Evolutionary conservation across 192 early-diverging fungal species (phyloP), one percentile per base, ranked within the genome.

Genomic region (Gamsiella multidivaricata): DNA sequence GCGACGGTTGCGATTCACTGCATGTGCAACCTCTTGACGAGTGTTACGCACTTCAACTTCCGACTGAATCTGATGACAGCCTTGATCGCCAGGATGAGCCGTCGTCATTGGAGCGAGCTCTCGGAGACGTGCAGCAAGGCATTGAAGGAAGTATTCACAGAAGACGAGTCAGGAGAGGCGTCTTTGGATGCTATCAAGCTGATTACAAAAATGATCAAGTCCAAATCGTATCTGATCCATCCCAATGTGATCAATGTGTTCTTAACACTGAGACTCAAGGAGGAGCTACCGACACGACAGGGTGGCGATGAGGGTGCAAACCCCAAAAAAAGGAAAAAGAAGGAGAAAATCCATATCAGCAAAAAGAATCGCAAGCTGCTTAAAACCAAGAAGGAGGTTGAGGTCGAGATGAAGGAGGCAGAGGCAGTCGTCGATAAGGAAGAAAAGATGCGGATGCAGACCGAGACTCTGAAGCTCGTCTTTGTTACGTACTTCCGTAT

Each of bases 401-500:
- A 91, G 71, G 85, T 84, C 39, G 93, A 95, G 62, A 69, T 98
- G 83, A 91, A 91, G 81, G 97, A 96, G 64, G 95, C 95, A 2
- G 95, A 98, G 79, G 96, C 94, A 0, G 89, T 90, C 20, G 91
- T 94, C 22, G 89, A 92, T 61, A 88, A 90, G 56, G 93, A 96
- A 54, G 95, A 95, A 68, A 92, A 89, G 65, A 83, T 91, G 53
- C 89, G 91, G 61, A 85, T 69, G 88, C 94, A 96, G 45, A 92
- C 93, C 4, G 95, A 98, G 82, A 97, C 97, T 1, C 83, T 99
- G 23, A 97, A 98, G 83, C 85, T 93, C 42, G 90, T 99, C 14
- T 99, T 99, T 80, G 74, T 95, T 32, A 95, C 92, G 6, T 98
- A 98, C 75, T 97, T 99, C 85, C 88, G 96, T 42, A 94, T 99